phyloP scores from a whole-genome alignment of 345 rosid species.

The Durio zibethinus region DNA sequence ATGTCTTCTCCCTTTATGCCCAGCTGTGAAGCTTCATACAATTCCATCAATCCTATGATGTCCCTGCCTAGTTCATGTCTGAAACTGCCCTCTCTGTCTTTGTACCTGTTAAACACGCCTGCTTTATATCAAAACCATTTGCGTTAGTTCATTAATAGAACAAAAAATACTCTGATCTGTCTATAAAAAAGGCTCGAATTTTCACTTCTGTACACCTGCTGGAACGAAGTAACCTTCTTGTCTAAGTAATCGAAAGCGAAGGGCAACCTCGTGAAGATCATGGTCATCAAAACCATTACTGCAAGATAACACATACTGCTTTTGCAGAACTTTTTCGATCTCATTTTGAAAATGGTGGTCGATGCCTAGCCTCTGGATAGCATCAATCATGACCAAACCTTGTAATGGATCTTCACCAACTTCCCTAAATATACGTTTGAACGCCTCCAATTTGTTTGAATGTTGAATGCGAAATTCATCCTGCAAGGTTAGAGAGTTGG shows the following conservation, averaged over 20 bases:
- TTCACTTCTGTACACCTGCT: constrained; percentile 11
- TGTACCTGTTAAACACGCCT: constrained; percentile 35
- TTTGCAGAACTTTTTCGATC: constrained; percentile 31
- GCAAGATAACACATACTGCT: constrained; percentile 5
- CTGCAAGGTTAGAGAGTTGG: not conserved
- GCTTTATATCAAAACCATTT: not conserved
- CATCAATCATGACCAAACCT: constrained; percentile 36
- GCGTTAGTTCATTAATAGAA: not conserved
- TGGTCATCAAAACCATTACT: not conserved
- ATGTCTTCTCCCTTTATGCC: constrained; percentile 44
- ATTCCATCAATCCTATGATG: constrained; percentile 34
- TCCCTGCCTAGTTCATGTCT: constrained; percentile 10
- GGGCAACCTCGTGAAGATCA: constrained; percentile 31
- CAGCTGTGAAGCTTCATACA: constrained; percentile 57
- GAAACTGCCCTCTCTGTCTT: constrained; percentile 28
- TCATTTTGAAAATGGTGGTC: constrained; percentile 32
- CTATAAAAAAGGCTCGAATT: not conserved
- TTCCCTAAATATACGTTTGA: constrained; percentile 21
- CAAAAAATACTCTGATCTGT: not conserved
- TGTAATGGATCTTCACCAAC: constrained; percentile 2
- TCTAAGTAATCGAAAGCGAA: constrained; percentile 39
- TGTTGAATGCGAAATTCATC: not conserved
- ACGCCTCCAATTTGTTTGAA: constrained; percentile 6
- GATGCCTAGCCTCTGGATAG: constrained; percentile 39
- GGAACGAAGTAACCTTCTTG: constrained; percentile 38